Evolutionary conservation across 129 eudicot species (phyloP).

Genomic region (Daucus carota): DH1_v3.0 NC_030388.2:31694001-31694500

Average conservation of each 20-base stretch:
- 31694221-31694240: conserved; percentile 51
- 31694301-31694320: conserved; percentile 78
- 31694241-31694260: conserved; percentile 51
- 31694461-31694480: conserved; percentile 79
- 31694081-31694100: too few relatives aligned
- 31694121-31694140: too few relatives aligned
- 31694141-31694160: too few relatives aligned
- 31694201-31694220: too few relatives aligned
- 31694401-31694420: conserved; percentile 58
- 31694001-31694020: too few relatives aligned
- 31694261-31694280: conserved; percentile 84
- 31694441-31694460: conserved; percentile 93
- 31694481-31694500: conserved; percentile 91
- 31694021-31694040: too few relatives aligned
- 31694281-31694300: conserved; percentile 51
- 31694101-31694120: too few relatives aligned
- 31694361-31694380: conserved; percentile 90
- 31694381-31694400: conserved; percentile 70
- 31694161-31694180: too few relatives aligned
- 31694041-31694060: too few relatives aligned
- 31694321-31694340: conserved; percentile 60
- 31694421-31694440: conserved; percentile 74
- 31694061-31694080: too few relatives aligned
- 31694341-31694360: conserved; percentile 55
- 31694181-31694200: too few relatives aligned